Evolutionary conservation across 179 eudicot species (phyloP).

Genomic region (Silene noctiflora): DNA sequence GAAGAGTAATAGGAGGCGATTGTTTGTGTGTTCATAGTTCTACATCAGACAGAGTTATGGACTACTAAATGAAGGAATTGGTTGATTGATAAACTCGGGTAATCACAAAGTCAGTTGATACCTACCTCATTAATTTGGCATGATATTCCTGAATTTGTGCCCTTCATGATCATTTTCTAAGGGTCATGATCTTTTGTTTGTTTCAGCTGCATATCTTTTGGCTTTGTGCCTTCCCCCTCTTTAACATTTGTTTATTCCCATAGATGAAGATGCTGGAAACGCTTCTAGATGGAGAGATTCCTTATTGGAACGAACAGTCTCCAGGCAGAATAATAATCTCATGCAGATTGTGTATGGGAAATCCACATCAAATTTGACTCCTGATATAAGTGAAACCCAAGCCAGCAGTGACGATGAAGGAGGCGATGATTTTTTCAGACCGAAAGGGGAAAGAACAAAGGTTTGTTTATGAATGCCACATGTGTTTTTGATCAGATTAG

Average conservation of each 20-base stretch:
- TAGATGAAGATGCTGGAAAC: constrained; percentile 61
- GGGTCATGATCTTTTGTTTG: background rate
- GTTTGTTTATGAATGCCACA: constrained; percentile 34
- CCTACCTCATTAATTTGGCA: background rate
- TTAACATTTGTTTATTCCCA: constrained; percentile 23
- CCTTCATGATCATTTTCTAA: background rate
- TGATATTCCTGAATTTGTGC: background rate
- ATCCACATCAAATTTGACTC: constrained; percentile 26
- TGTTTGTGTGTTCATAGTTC: too few relatives aligned
- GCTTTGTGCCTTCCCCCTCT: background rate
- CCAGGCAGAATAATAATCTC: constrained; percentile 55
- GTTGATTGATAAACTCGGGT: too few relatives aligned
- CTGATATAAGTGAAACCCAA: constrained; percentile 30
- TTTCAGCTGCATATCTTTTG: background rate
- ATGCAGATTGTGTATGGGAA: constrained; percentile 86
- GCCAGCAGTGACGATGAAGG: constrained; percentile 58
- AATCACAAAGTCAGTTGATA: too few relatives aligned
- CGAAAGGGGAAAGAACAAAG: constrained; percentile 81
- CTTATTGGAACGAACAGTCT: constrained; percentile 51
- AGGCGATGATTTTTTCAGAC: constrained; percentile 79
- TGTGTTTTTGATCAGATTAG: constrained; percentile 5
- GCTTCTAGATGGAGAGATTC: constrained; percentile 84
- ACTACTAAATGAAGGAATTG: too few relatives aligned
- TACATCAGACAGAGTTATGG: too few relatives aligned
- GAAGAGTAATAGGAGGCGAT: too few relatives aligned